phyloP scores from a whole-genome alignment of 1,139 yeast species.

The Candida sanyaensis region DNA sequence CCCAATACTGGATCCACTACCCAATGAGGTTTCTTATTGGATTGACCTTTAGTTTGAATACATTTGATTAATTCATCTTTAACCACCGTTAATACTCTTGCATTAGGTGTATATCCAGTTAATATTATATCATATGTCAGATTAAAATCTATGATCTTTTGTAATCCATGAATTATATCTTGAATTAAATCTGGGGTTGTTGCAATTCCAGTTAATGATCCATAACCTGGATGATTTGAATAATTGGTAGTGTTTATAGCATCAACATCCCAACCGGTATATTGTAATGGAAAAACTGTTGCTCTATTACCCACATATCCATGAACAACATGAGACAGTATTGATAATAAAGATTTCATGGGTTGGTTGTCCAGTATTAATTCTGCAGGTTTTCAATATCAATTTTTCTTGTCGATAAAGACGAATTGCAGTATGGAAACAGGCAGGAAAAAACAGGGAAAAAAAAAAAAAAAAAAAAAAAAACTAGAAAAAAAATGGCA shows the following conservation, averaged over 20 bases:
- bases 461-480: too few species aligned
- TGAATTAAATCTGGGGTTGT: conserved; percentile 19
- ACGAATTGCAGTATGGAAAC: too few species aligned
- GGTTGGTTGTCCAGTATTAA: background rate
- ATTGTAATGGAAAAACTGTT: conserved; percentile 44
- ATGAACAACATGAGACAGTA: conserved; percentile 47
- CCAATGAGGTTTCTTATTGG: conserved; percentile 23
- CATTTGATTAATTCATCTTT: conserved; percentile 35
- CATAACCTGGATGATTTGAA: conserved; percentile 50
- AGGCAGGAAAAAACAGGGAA: too few species aligned
- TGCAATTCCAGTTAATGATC: conserved; percentile 32
- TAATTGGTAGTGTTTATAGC: conserved; percentile 43
- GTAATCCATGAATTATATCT: conserved; percentile 26
- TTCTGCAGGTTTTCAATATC: too few species aligned
- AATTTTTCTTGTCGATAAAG: too few species aligned
- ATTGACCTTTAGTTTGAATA: conserved; percentile 9
- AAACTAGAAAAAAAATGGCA: background rate
- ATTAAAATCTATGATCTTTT: conserved; percentile 23
- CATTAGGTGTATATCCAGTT: conserved; percentile 74
- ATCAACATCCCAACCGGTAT: conserved; percentile 48
- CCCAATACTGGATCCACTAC: conserved; percentile 45
- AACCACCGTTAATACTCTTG: conserved; percentile 50
- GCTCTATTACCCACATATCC: conserved; percentile 51
- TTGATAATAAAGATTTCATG: conserved; percentile 27
- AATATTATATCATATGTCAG: conserved; percentile 58